Conservation (phyloP, 2,329 filamentous ascomycete genomes). For the Aspergillus jensenii region DNA sequence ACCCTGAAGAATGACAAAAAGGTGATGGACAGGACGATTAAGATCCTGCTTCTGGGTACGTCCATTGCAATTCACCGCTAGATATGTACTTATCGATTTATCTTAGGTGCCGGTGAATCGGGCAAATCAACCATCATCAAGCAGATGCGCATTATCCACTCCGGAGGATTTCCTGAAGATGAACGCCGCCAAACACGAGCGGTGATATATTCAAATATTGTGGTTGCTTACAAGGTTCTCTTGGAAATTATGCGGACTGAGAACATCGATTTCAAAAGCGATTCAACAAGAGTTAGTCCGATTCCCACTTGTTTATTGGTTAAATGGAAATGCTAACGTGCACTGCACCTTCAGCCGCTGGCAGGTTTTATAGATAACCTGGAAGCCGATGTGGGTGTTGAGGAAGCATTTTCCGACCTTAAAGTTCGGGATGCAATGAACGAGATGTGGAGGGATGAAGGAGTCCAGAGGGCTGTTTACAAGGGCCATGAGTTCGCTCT, state of each 20-base stretch:
- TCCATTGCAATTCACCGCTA: constrained; percentile 9
- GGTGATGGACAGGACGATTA: constrained; percentile 81
- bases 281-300: constrained; percentile 71
- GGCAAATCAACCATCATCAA: constrained; percentile 97
- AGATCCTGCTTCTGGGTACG: constrained; percentile 87
- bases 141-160: constrained; percentile 98
- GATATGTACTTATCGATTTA: not conserved
- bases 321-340: constrained; percentile 12
- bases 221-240: constrained; percentile 88
- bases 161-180: constrained; percentile 82
- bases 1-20: constrained; percentile 85
- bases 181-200: constrained; percentile 93
- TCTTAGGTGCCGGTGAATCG: constrained; percentile 83
- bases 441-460: constrained; percentile 76
- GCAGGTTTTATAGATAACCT: constrained; percentile 76
- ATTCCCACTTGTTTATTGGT: not conserved
- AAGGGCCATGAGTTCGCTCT: constrained; percentile 96
- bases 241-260: constrained; percentile 89
- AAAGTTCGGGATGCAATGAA: constrained; percentile 73
- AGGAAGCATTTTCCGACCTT: constrained; percentile 70
- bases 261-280: constrained; percentile 72
- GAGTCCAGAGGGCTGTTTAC: constrained; percentile 81
- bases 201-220: constrained; percentile 92
- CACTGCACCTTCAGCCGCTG: constrained; percentile 58
- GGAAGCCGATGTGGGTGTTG: constrained; percentile 72